Conservation (phyloP, 179 eudicot species). For the Silene noctiflora region DNA sequence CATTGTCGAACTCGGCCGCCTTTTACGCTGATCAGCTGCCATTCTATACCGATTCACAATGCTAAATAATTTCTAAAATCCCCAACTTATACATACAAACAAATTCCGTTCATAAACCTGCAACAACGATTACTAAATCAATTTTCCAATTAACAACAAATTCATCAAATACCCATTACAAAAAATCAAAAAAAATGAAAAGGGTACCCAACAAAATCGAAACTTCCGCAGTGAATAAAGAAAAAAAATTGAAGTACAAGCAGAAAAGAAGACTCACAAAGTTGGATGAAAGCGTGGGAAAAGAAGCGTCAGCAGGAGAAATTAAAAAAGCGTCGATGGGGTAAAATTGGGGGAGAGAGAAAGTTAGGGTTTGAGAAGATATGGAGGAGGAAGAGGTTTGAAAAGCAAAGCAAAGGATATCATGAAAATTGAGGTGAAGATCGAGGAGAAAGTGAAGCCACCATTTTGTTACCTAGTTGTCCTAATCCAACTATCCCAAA, state of each 20-base stretch:
- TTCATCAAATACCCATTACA: slow-evolving; percentile 5
- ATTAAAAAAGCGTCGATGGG: not conserved
- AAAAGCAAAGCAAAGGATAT: not conserved
- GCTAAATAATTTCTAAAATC: slow-evolving; percentile 14
- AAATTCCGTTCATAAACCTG: slow-evolving; percentile 14
- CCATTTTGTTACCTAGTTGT: not conserved
- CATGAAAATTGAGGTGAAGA: slow-evolving; percentile 1
- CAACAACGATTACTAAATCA: not conserved
- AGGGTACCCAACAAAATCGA: not conserved
- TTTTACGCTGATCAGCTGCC: slow-evolving; percentile 88
- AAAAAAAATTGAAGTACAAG: not conserved
- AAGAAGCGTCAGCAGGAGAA: not conserved
- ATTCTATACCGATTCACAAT: slow-evolving; percentile 28
- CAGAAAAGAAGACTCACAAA: not conserved
- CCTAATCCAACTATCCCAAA: not conserved
- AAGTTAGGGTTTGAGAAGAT: slow-evolving; percentile 24
- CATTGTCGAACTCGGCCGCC: slow-evolving; percentile 41
- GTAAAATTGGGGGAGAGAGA: slow-evolving; percentile 1
- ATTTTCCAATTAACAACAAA: not conserved
- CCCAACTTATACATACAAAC: slow-evolving; percentile 17
- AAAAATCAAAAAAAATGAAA: not conserved
- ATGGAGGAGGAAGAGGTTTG: not conserved
- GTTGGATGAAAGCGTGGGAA: not conserved
- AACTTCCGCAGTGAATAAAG: not conserved
- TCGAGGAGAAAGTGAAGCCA: slow-evolving; percentile 3